Evolutionary conservation across 768 basidiomycete genomes (phyloP).

Genomic region (Suillus plorans): DNA sequence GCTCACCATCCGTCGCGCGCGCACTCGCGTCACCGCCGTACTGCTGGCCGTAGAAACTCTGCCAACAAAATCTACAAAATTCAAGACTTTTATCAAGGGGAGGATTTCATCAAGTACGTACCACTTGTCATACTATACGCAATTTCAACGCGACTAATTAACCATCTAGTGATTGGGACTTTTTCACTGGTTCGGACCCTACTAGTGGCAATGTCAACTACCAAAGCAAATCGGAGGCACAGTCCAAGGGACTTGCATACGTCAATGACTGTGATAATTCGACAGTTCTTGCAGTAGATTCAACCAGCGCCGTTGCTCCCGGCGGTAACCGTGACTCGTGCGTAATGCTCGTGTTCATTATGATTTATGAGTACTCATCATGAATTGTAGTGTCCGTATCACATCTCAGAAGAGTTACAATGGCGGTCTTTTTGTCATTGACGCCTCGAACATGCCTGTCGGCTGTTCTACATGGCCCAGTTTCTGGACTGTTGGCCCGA

Average conservation of each 20-base stretch:
- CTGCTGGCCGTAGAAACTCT: slow-evolving; percentile 18
- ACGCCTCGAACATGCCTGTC: slow-evolving; percentile 67
- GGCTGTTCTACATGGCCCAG: slow-evolving; percentile 68
- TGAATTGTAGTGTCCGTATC: slow-evolving; percentile 58
- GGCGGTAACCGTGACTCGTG: slow-evolving; percentile 58
- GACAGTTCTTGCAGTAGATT: slow-evolving; percentile 64
- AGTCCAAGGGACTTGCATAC: slow-evolving; percentile 54
- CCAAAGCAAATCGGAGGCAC: slow-evolving; percentile 46
- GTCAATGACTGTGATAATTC: slow-evolving; percentile 55
- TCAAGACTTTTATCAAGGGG: slow-evolving; percentile 43
- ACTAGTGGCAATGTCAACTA: slow-evolving; percentile 72
- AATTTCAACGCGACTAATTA: not conserved
- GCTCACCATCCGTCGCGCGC: slow-evolving; percentile 23
- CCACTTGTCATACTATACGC: not conserved
- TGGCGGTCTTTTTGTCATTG: slow-evolving; percentile 74
- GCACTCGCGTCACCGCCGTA: slow-evolving; percentile 29
- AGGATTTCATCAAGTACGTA: slow-evolving; percentile 61
- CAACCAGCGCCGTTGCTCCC: slow-evolving; percentile 43
- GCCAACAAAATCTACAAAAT: slow-evolving; percentile 34
- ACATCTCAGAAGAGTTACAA: slow-evolving; percentile 59
- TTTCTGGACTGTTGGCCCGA: slow-evolving; percentile 52
- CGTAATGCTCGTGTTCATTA: slow-evolving; percentile 13
- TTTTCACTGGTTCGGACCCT: slow-evolving; percentile 63
- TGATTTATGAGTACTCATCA: slow-evolving; percentile 5
- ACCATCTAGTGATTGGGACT: slow-evolving; percentile 60